phyloP scores from a whole-genome alignment of 352 stramenopile species.

The Hyaloperonospora arabidopsidis region DNA sequence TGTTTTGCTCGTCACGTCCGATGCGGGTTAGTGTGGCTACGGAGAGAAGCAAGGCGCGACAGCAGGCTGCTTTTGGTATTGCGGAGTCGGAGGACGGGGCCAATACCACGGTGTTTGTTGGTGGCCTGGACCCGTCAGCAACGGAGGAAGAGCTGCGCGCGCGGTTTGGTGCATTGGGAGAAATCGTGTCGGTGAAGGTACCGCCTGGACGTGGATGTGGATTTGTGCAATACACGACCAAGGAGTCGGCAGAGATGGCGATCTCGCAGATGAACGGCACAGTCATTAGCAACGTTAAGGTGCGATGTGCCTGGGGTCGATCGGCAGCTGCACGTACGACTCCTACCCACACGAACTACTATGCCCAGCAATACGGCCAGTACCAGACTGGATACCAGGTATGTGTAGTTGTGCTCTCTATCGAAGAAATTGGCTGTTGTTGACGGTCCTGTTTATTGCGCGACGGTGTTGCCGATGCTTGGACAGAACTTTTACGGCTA shows the following conservation, averaged over 20 bases:
- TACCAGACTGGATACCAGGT: conserved; percentile 43
- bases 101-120: conserved; percentile 90
- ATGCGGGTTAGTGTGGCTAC: conserved; percentile 89
- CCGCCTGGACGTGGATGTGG: conserved; percentile 80
- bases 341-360: conserved; percentile 27
- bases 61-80: conserved; percentile 21
- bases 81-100: conserved; percentile 44
- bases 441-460: background rate
- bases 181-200: conserved; percentile 43
- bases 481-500: conserved; percentile 61
- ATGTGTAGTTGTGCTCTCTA: conserved; percentile 1
- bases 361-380: conserved; percentile 53
- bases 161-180: conserved; percentile 71
- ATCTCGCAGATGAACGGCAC: conserved; percentile 87
- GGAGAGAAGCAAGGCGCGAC: conserved; percentile 55
- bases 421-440: background rate
- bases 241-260: conserved; percentile 74
- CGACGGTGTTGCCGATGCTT: conserved; percentile 7
- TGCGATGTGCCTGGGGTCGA: conserved; percentile 85
- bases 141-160: conserved; percentile 81
- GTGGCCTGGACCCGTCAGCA: conserved; percentile 70
- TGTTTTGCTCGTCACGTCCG: conserved; percentile 77
- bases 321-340: conserved; percentile 51
- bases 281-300: conserved; percentile 66
- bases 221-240: conserved; percentile 85